Conservation (phyloP, 2,329 filamentous ascomycete genomes). For the Dactylellina leptospora region DNA sequence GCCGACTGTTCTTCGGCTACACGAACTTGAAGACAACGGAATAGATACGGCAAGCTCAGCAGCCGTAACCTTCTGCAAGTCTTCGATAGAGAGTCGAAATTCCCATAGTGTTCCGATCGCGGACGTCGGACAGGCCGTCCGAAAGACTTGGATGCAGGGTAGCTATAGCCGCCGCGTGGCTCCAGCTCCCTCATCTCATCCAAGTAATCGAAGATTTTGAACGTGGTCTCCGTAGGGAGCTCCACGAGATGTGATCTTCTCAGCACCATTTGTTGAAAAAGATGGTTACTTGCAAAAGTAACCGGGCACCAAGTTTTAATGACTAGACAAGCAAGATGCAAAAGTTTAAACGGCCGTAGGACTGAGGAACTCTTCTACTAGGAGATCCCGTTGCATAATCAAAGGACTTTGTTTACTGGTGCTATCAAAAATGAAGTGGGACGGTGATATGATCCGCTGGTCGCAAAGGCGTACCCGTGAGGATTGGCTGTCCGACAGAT, state of each 20-base stretch:
- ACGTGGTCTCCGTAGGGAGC: slow-evolving; percentile 24
- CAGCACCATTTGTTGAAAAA: background rate
- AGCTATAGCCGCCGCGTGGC: slow-evolving; percentile 11
- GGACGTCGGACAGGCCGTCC: slow-evolving; percentile 8
- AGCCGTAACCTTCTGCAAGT: slow-evolving; percentile 17
- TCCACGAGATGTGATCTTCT: background rate
- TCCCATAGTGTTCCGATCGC: slow-evolving; percentile 1
- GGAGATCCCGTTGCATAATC: too few relatives aligned
- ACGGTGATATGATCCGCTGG: too few relatives aligned
- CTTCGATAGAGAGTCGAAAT: slow-evolving; percentile 37
- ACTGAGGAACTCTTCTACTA: too few relatives aligned
- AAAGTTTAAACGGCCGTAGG: too few relatives aligned
- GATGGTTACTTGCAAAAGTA: background rate
- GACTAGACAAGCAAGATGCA: too few relatives aligned
- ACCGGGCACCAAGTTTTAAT: background rate
- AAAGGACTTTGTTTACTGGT: too few relatives aligned
- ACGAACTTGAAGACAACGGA: slow-evolving; percentile 14
- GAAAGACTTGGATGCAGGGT: slow-evolving; percentile 21
- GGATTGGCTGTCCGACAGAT: too few relatives aligned
- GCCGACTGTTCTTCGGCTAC: slow-evolving; percentile 18
- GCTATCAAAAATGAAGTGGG: too few relatives aligned
- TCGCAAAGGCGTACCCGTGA: too few relatives aligned
- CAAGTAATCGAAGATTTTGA: slow-evolving; percentile 25
- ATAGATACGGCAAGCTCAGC: slow-evolving; percentile 24
- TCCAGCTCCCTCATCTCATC: slow-evolving; percentile 10